Percentiles rank a stretch among this genome's conserved stretches.
Conservation (phyloP, 2,329 filamentous ascomycete species). For the Penicillium sp. region DNA sequence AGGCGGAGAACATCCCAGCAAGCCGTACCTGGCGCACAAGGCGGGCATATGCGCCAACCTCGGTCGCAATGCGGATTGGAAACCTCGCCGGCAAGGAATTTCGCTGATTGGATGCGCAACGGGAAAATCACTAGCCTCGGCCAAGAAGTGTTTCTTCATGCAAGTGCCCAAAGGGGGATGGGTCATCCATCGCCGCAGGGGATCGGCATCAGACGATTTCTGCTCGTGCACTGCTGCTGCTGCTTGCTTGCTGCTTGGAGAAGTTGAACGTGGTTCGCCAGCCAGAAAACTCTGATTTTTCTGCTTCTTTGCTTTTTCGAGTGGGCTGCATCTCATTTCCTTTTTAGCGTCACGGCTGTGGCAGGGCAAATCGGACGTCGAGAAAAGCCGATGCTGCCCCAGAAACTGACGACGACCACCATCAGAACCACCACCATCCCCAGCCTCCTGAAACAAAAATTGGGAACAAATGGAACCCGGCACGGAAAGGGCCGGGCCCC, state of each 20-base stretch:
- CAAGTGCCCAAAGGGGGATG: conserved; percentile 30
- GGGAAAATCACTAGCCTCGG: conserved; percentile 25
- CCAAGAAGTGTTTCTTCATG: conserved; percentile 25
- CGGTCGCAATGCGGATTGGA: conserved; percentile 32
- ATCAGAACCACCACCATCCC: neutral
- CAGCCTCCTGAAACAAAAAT: neutral
- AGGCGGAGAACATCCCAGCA: conserved; percentile 20
- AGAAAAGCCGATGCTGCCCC: neutral
- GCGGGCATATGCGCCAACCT: conserved; percentile 30
- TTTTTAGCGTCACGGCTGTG: neutral
- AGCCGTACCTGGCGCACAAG: conserved; percentile 28
- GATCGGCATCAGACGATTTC: conserved; percentile 33
- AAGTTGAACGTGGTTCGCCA: conserved; percentile 19
- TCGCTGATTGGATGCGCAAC: conserved; percentile 34
- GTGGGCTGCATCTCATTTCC: conserved; percentile 5
- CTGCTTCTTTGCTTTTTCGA: conserved; percentile 4
- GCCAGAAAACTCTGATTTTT: conserved; percentile 11
- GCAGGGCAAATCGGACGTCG: neutral
- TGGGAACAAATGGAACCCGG: conserved; percentile 29
- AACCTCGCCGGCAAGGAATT: conserved; percentile 30
- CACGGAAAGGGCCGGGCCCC: conserved; percentile 44
- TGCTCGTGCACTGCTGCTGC: conserved; percentile 16
- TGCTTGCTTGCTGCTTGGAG: neutral
- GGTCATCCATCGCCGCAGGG: conserved; percentile 22
- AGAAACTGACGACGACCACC: neutral